phyloP scores from a whole-genome alignment of 1,284 basidiomycete genomes.

The Garcileccinum viscosum region DNA sequence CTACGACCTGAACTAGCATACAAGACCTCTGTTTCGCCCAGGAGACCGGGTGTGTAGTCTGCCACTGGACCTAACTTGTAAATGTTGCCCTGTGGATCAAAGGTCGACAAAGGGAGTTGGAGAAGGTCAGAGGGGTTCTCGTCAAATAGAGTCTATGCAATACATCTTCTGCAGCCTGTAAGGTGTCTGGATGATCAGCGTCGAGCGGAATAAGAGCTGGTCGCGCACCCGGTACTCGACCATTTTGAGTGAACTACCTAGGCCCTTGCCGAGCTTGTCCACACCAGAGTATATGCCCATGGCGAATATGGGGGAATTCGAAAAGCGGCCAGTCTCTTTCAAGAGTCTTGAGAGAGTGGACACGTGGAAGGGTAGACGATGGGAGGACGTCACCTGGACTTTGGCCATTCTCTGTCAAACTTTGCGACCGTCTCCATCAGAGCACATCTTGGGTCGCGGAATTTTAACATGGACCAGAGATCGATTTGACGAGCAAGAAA shows the following conservation, averaged over 20 bases:
- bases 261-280: constrained; percentile 93
- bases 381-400: constrained; percentile 64
- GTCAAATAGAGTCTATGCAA: constrained; percentile 84
- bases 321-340: constrained; percentile 90
- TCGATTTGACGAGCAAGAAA: constrained; percentile 87
- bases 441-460: constrained; percentile 84
- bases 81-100: constrained; percentile 40
- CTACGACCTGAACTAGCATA: constrained; percentile 68
- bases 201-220: not conserved
- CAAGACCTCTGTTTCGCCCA: constrained; percentile 68
- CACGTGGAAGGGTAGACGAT: not conserved
- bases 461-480: constrained; percentile 86
- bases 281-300: constrained; percentile 91
- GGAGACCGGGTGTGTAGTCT: constrained; percentile 57
- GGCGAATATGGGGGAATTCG: constrained; percentile 90
- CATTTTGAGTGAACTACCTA: constrained; percentile 93
- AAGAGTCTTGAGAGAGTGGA: constrained; percentile 59
- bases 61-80: constrained; percentile 40
- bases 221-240: constrained; percentile 86
- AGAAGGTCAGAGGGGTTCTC: constrained; percentile 65
- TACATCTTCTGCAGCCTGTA: constrained; percentile 84
- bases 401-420: constrained; percentile 75
- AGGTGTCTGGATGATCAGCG: constrained; percentile 1
- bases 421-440: constrained; percentile 79
- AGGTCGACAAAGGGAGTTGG: constrained; percentile 72